Evolutionary conservation across 148 eudicot genomes (phyloP), one percentile per base, ranked within the genome.

Genomic region (Chenopodium suecicum): DNA sequence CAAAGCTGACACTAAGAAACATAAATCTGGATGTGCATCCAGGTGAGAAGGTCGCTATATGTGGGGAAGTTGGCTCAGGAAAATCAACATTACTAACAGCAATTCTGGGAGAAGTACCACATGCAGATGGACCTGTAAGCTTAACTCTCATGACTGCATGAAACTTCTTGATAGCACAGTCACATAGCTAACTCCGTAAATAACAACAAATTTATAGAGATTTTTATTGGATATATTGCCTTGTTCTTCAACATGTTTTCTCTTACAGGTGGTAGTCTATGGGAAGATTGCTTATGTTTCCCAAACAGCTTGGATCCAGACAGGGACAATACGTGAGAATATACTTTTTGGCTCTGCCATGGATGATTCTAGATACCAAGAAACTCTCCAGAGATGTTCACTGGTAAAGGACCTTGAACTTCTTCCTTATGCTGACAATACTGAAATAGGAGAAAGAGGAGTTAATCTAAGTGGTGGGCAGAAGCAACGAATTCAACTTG

Each of bases 361-460:
- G 85, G 88, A 92, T 79, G 80, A 83, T 27, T 78, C 77, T 29
- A 90, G 91, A 84, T 95, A 93, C 82, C 91, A 91, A 86, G 92
- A 93, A 70, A 90, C 93, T n/a, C 81, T 95, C 9, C 89, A 80
- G 83, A 91, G 87, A 75, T 95, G 98, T 82, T 92, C 98, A 37
- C 78, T 95, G 80, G 82, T 86, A 74, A 92, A 93, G 80, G 98
- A 95, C 83, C 91, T 95, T 64, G 98, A 93, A 90, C 87, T 90
- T 78, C 89, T 93, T 80, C 97, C 98, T 4, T 75, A 87, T 78
- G 90, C 94, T 75, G 98, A 95, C 85, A 87, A 91, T 86, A 95
- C 98, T 29, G 98, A 93, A 83, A 95, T 95, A 69, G 98, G 98
- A 73, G 98, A 95, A 86, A 90, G 97, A 86, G 98, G 98, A 73